phyloP scores from a whole-genome alignment of 768 basidiomycete genomes.

The Russula foetens region DNA sequence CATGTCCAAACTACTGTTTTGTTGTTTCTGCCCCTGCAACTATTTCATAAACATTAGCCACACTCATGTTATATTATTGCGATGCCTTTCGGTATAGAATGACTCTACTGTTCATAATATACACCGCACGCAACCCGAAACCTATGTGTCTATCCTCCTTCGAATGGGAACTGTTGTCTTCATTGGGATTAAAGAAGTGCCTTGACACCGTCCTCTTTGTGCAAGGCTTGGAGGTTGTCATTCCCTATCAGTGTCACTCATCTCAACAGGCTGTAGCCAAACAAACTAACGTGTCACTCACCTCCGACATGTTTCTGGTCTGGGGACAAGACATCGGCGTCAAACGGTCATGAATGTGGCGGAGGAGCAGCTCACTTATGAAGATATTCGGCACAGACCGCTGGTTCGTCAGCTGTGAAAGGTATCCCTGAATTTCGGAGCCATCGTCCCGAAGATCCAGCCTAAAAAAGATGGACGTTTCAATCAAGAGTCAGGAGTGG shows the following conservation, averaged over 20 bases:
- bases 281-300: slow-evolving; percentile 22
- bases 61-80: background rate
- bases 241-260: slow-evolving; percentile 5
- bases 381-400: slow-evolving; percentile 73
- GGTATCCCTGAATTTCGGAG: slow-evolving; percentile 54
- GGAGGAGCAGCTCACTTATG: slow-evolving; percentile 41
- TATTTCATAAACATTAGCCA: background rate
- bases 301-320: slow-evolving; percentile 50
- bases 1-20: background rate
- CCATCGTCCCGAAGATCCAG: slow-evolving; percentile 55
- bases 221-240: slow-evolving; percentile 14
- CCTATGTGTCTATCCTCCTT: background rate
- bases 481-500: background rate
- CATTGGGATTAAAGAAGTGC: slow-evolving; percentile 5
- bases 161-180: too few species aligned
- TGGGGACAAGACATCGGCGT: slow-evolving; percentile 19
- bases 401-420: slow-evolving; percentile 54
- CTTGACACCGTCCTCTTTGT: slow-evolving; percentile 10
- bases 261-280: too few species aligned
- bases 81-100: too few species aligned
- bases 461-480: slow-evolving; percentile 27
- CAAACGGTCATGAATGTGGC: background rate
- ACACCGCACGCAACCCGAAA: background rate
- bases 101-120: background rate
- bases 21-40: background rate